A percentile compares a stretch with the other conserved stretches of the same genome.
Evolutionary conservation across 1,284 basidiomycete species (phyloP).

Genomic region (Gymnopus androsaceus): DNA sequence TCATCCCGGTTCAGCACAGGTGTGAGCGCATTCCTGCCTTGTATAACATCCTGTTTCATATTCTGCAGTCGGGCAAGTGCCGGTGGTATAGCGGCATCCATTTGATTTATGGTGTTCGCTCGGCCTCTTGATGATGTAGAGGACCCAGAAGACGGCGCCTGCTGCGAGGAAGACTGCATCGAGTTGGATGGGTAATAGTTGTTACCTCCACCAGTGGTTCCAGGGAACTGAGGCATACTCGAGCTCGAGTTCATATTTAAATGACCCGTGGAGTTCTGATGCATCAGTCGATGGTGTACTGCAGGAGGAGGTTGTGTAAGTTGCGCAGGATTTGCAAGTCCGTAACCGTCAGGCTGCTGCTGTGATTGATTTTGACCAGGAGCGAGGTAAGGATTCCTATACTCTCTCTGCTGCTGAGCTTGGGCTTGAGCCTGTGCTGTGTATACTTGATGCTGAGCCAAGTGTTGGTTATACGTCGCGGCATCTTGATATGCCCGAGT

Average conservation of each 20-base stretch:
- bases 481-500: conserved; percentile 90
- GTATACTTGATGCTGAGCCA: conserved; percentile 92
- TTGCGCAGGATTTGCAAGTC: conserved; percentile 17
- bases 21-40: conserved; percentile 79
- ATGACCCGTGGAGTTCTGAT: conserved; percentile 54
- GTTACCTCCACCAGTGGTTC: conserved; percentile 28
- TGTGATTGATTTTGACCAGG: conserved; percentile 31
- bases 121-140: conserved; percentile 52
- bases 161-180: conserved; percentile 3
- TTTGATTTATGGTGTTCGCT: conserved; percentile 88
- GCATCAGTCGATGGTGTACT: conserved; percentile 41
- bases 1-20: conserved; percentile 90
- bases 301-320: conserved; percentile 37
- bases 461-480: conserved; percentile 91
- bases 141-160: not conserved
- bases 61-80: conserved; percentile 86
- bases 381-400: conserved; percentile 74
- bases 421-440: conserved; percentile 80
- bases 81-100: conserved; percentile 85
- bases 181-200: conserved; percentile 63
- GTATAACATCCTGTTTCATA: conserved; percentile 85
- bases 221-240: conserved; percentile 40
- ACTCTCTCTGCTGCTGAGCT: conserved; percentile 55
- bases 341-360: conserved; percentile 20
- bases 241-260: conserved; percentile 39